phyloP scores from a whole-genome alignment of 345 rosid genomes.

The Nephelium lappaceum region DNA sequence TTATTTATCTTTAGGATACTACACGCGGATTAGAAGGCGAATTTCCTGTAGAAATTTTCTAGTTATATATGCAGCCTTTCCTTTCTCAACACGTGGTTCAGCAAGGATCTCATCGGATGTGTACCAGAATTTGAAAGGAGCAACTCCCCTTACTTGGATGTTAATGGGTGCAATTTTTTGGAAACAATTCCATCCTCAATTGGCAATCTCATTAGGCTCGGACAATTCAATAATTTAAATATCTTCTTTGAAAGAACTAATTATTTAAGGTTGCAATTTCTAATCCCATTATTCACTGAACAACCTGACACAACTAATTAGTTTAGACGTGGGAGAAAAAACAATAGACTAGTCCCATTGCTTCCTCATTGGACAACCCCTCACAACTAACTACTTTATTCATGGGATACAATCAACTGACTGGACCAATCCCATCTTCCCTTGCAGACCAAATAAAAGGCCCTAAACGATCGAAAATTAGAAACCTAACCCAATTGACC shows the following conservation, averaged over 20 bases:
- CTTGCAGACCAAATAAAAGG: background rate
- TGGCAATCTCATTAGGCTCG: background rate
- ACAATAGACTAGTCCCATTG: constrained; percentile 13
- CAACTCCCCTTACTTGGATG: background rate
- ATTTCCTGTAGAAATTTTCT: constrained; percentile 14
- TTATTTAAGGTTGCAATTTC: background rate
- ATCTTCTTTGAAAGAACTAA: background rate
- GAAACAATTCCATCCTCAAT: background rate
- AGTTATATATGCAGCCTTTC: constrained; percentile 3
- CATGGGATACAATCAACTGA: too few relatives aligned
- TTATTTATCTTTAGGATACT: background rate
- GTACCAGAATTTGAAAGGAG: background rate
- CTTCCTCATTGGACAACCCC: constrained; percentile 15
- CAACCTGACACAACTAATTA: background rate
- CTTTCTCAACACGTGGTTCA: background rate
- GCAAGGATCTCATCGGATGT: background rate
- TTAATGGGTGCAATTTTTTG: background rate
- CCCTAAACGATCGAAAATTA: background rate
- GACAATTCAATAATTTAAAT: background rate
- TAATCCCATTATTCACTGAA: background rate
- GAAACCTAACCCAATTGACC: background rate
- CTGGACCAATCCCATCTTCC: background rate
- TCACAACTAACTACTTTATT: background rate
- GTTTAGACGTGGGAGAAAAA: background rate
- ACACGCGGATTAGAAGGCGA: background rate